Conservation (phyloP, 176 grass and related monocot genomes). For the Hyparrhenia diplandra region DNA sequence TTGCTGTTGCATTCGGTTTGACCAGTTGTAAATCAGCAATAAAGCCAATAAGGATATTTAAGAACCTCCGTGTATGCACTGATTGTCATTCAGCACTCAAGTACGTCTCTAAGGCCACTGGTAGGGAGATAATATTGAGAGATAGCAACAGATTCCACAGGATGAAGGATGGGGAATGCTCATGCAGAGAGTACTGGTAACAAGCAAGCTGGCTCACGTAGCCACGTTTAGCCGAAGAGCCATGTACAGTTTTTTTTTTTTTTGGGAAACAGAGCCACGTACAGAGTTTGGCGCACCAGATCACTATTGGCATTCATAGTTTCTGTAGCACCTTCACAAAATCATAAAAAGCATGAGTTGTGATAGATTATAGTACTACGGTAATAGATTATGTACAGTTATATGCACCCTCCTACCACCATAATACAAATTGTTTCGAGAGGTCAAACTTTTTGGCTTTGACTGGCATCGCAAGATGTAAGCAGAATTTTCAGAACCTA, state of each 20-base stretch:
- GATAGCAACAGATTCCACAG: conserved; percentile 88
- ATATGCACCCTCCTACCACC: not conserved
- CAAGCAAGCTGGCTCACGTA: not conserved
- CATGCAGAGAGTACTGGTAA: conserved; percentile 72
- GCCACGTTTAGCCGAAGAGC: not conserved
- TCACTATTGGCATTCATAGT: not conserved
- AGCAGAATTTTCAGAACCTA: not conserved
- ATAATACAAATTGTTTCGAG: not conserved
- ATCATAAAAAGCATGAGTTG: not conserved
- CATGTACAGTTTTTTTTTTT: too few species aligned
- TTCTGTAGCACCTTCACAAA: not conserved
- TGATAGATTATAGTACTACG: not conserved
- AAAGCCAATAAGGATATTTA: conserved; percentile 86
- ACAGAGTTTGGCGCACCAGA: not conserved
- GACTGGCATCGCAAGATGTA: not conserved
- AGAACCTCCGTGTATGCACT: conserved; percentile 76
- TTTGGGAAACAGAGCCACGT: too few species aligned
- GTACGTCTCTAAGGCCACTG: conserved; percentile 64
- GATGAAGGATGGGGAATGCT: conserved; percentile 66
- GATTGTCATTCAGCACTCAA: conserved; percentile 80
- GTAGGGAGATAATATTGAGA: conserved; percentile 70
- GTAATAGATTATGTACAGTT: not conserved
- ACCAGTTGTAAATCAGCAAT: conserved; percentile 40
- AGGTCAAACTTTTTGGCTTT: not conserved
- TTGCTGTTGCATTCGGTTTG: conserved; percentile 69